A percentile compares a stretch with the other conserved stretches of the same genome.
Evolutionary conservation across 306 rosid genomes (phyloP).

Genomic region (Crotalaria pallida): DNA sequence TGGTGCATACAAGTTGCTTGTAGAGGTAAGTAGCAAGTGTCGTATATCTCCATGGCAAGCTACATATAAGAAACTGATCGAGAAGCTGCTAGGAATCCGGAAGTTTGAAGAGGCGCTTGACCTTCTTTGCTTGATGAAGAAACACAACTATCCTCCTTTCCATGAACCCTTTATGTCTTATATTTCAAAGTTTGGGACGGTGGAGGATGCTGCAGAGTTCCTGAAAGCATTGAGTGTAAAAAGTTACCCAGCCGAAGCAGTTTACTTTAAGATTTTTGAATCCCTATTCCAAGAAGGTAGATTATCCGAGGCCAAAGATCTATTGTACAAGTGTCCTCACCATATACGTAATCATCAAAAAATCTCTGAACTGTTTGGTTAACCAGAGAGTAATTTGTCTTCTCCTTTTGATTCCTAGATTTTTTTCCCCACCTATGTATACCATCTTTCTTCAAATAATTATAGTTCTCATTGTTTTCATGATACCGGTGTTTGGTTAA

Average conservation of each 20-base stretch:
- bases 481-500: too few species aligned
- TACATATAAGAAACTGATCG: conserved; percentile 56
- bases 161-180: conserved; percentile 49
- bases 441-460: neutral
- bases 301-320: conserved; percentile 63
- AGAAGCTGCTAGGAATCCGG: conserved; percentile 40
- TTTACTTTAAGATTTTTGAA: conserved; percentile 50
- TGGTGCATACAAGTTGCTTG: conserved; percentile 54
- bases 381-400: conserved; percentile 25
- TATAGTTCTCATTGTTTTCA: too few species aligned
- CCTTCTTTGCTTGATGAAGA: conserved; percentile 65
- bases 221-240: conserved; percentile 57
- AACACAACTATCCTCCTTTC: conserved; percentile 55
- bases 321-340: conserved; percentile 70
- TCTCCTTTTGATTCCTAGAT: conserved; percentile 18
- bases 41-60: conserved; percentile 68
- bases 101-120: conserved; percentile 75
- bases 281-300: conserved; percentile 70
- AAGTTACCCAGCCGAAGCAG: conserved; percentile 43
- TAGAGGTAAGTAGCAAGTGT: conserved; percentile 46
- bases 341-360: conserved; percentile 52
- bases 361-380: conserved; percentile 62
- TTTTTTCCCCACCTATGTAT: neutral
- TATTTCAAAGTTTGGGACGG: conserved; percentile 73
- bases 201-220: conserved; percentile 68